Evolutionary conservation across 1,284 basidiomycete genomes (phyloP).

Genomic region (Leccinum olivaceoglutinosum): DNA sequence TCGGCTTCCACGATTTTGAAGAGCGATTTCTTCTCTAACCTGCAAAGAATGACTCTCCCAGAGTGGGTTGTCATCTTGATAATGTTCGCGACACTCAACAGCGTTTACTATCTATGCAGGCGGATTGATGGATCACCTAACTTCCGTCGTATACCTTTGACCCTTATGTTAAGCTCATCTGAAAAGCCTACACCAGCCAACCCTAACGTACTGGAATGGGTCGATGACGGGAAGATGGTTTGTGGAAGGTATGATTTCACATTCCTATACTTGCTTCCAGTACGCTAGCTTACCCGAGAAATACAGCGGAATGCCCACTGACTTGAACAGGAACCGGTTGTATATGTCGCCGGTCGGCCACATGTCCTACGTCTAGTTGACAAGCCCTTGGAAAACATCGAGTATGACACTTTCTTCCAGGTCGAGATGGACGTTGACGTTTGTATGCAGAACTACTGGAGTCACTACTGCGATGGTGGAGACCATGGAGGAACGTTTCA

Average conservation of each 20-base stretch:
- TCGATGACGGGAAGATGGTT: constrained; percentile 58
- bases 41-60: constrained; percentile 92
- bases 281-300: constrained; percentile 9
- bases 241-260: constrained; percentile 67
- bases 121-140: constrained; percentile 92
- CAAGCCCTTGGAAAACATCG: constrained; percentile 87
- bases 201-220: constrained; percentile 32
- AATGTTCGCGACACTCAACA: constrained; percentile 2
- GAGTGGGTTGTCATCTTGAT: constrained; percentile 53
- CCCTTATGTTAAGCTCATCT: constrained; percentile 40
- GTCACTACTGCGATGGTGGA: constrained; percentile 92
- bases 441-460: constrained; percentile 75
- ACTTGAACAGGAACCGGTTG: constrained; percentile 77
- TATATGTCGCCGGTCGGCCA: constrained; percentile 86
- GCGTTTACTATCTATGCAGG: constrained; percentile 34
- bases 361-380: constrained; percentile 92
- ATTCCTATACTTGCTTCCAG: neutral
- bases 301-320: constrained; percentile 79
- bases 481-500: constrained; percentile 87
- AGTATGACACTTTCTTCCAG: constrained; percentile 47
- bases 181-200: constrained; percentile 29
- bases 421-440: neutral
- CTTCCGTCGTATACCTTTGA: constrained; percentile 77
- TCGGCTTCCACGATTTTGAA: constrained; percentile 95
- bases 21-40: constrained; percentile 92